phyloP scores from a whole-genome alignment of 1,284 basidiomycete species.

The Quambalaria eucalypti region DNA sequence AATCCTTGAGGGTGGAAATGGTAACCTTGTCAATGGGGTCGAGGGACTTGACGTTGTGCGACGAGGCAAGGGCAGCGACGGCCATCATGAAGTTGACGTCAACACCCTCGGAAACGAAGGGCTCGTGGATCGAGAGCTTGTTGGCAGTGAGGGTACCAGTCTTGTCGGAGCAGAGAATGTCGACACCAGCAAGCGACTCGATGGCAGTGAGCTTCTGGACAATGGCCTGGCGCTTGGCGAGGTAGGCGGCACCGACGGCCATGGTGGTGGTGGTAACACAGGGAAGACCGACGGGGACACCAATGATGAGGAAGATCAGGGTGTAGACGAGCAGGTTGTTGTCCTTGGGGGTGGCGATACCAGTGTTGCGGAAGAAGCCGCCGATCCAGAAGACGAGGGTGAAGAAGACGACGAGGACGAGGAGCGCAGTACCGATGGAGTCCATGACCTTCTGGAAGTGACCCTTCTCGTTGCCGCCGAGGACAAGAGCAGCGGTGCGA shows the following conservation, averaged over 20 bases:
- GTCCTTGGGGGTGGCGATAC: constrained; percentile 51
- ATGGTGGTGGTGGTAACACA: constrained; percentile 54
- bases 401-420: constrained; percentile 54
- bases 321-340: constrained; percentile 54
- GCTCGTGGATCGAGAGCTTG: constrained; percentile 56
- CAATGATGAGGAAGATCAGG: constrained; percentile 53
- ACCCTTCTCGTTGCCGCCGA: constrained; percentile 46
- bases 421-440: constrained; percentile 53
- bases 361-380: constrained; percentile 52
- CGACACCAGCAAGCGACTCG: constrained; percentile 56
- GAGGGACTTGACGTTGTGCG: constrained; percentile 55
- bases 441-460: constrained; percentile 55
- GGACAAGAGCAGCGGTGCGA: constrained; percentile 51
- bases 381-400: constrained; percentile 51
- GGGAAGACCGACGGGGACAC: constrained; percentile 56
- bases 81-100: constrained; percentile 53
- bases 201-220: constrained; percentile 59
- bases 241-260: constrained; percentile 56
- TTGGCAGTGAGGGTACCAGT: constrained; percentile 57
- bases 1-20: constrained; percentile 54
- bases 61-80: constrained; percentile 54
- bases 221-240: constrained; percentile 55
- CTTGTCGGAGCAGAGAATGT: constrained; percentile 57
- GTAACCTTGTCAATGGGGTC: constrained; percentile 58
- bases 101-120: constrained; percentile 50